These are phyloP conservation scores for Lentithecium fluviatile DNA, from an alignment of 495 filamentous ascomycete genomes.

Conservation along the genomic window DNA sequence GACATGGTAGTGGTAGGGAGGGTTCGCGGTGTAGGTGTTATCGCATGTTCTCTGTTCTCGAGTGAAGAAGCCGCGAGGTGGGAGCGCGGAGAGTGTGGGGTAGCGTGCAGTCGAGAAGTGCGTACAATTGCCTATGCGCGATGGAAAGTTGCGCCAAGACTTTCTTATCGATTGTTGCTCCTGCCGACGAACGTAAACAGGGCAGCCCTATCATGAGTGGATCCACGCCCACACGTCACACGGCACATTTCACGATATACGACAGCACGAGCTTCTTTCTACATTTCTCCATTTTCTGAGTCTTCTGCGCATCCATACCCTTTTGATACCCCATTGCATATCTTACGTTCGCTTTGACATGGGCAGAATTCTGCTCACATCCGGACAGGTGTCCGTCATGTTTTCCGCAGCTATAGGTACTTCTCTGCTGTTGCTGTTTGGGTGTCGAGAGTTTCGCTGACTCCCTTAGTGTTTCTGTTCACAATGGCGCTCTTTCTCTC, in stretches of 20 bases:
- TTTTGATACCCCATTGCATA: neutral
- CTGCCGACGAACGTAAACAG: slow-evolving; percentile 13
- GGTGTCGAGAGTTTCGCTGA: slow-evolving; percentile 6
- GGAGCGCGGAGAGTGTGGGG: neutral
- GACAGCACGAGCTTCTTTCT: slow-evolving; percentile 26
- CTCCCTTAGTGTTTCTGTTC: slow-evolving; percentile 52
- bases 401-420: slow-evolving; percentile 43
- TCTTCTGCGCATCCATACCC: slow-evolving; percentile 8
- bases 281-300: slow-evolving; percentile 17
- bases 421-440: neutral
- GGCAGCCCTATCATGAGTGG: slow-evolving; percentile 10
- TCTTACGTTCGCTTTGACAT: neutral
- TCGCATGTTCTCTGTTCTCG: too few species aligned
- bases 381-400: slow-evolving; percentile 46
- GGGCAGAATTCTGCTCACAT: slow-evolving; percentile 42
- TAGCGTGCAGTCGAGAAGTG: neutral
- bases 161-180: slow-evolving; percentile 27
- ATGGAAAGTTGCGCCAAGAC: slow-evolving; percentile 5
- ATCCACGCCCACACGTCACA: slow-evolving; percentile 5
- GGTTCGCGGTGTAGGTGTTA: too few species aligned
- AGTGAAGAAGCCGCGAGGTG: too few species aligned
- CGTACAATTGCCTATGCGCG: neutral
- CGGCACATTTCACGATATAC: slow-evolving; percentile 11
- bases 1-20: slow-evolving; percentile 5
- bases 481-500: slow-evolving; percentile 66